Percentiles rank a stretch among this genome's conserved stretches.
These are phyloP conservation scores for Globisporangium cystogenes DNA, from an alignment of 352 stramenopile species.

Conservation along the genomic window DNA sequence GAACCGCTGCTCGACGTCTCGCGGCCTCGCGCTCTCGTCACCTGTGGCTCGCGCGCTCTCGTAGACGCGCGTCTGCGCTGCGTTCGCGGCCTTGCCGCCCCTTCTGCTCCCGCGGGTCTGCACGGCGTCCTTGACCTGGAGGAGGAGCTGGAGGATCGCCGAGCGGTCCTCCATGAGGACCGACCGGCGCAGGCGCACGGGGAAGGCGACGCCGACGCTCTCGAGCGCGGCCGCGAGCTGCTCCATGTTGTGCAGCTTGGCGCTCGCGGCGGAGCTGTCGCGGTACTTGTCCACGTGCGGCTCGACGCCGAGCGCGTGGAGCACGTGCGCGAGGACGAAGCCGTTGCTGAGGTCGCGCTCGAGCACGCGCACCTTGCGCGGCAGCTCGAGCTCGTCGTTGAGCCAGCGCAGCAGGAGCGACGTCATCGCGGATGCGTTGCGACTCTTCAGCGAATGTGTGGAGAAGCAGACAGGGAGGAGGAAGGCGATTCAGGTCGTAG, in stretches of 20 bases:
- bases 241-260: conserved; percentile 63
- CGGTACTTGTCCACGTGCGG: conserved; percentile 39
- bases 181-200: conserved; percentile 29
- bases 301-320: conserved; percentile 46
- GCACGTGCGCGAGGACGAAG: conserved; percentile 55
- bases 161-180: conserved; percentile 69
- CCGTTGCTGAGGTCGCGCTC: conserved; percentile 68
- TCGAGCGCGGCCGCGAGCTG: conserved; percentile 34
- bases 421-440: conserved; percentile 26
- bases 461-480: too few relatives aligned
- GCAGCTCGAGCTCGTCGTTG: conserved; percentile 53
- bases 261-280: conserved; percentile 22
- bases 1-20: conserved; percentile 58
- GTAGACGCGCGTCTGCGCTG: conserved; percentile 8
- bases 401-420: conserved; percentile 59
- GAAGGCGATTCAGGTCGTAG: conserved; percentile 1
- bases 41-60: neutral
- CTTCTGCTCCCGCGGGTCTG: conserved; percentile 16
- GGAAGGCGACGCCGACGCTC: conserved; percentile 30
- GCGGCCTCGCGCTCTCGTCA: conserved; percentile 2
- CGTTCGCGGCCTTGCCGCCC: conserved; percentile 1
- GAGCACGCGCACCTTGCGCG: conserved; percentile 36
- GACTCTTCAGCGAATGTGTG: too few relatives aligned
- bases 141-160: conserved; percentile 44
- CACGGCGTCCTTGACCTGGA: conserved; percentile 56